Base-by-base conservation (phyloP, 495 filamentous ascomycete genomes). In the Aspergillus incahuasiensis region DNA sequence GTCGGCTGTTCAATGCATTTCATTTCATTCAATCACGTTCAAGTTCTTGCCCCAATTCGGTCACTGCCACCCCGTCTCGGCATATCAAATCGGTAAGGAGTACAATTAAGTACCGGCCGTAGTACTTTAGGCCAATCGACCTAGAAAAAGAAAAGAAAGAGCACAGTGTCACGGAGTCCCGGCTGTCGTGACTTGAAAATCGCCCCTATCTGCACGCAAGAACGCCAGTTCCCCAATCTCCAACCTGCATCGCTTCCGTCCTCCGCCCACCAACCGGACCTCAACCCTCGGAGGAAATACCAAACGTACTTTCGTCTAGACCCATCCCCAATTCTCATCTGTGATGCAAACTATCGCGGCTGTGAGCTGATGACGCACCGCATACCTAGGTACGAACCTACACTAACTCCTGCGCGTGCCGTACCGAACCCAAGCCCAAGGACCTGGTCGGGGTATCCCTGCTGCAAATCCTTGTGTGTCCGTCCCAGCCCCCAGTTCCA, bases 1-100 rank as follows among this genome's bases (percentile, higher is more conserved):
- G 46, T 49, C 43, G 8, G 15, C 46, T 49, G 15, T 21, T 50
- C 48, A 50, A 39, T 50, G 34, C 48, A 50, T 38, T 40, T 46
- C 22, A 4, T 22, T 46, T 46, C 20, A 46, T 28, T 46, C 38
- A 40, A 40, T 18, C 13, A 8, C n/a, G 32, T 40, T n/a, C 38
- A 40, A 7, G 12, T 2, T 11, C 4, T 2, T 35, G 32, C 24
- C 19, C 42, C 18, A 2, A 11, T 22, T 16, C 42, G 42, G n/a
- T 15, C 24, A n/a, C n/a, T n/a, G n/a, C 20, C 15, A 24, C 9
- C 15, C 19, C 42, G 24, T 20, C 21, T 6, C 42, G 24, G 5
- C 19, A 44, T 13, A 16, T 40, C 38, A 40, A 11, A 40, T 40
- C n/a, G n/a, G 38, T 3, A 40, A 40, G 38, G n/a, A 18, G 38